Evolutionary conservation across 345 rosid genomes (phyloP), one percentile per base, ranked within the genome.

Genomic region (Eucalyptus sp.): DNA sequence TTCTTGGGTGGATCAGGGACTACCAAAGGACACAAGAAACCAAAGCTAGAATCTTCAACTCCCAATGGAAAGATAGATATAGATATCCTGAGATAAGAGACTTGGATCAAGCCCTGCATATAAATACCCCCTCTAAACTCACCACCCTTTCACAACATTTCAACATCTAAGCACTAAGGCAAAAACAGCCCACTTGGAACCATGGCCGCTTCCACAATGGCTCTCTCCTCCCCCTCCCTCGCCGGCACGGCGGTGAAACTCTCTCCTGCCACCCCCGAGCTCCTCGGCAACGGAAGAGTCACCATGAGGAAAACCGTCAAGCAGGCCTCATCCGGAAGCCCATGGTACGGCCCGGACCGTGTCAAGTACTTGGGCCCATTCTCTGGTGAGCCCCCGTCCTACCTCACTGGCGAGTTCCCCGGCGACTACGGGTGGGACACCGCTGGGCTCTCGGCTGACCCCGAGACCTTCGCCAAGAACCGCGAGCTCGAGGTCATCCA

Each of bases 401-500:
- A 96, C 93, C 92, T 96, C 87, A 96, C 98, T 2, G 97, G 99
- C 1, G 96, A 96, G 91, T 95, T 96, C 93, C 96, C 96, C 0
- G 96, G 96, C 2, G 96, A 95, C 92, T 94, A 94, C 50, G 97
- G 96, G 5, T 95, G 96, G 97, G 96, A 94, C 94, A 94, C 95
- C 1, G 98, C 98, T 11, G 99, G 99, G 12, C 95, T 97, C 64
- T 96, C 98, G 0, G 98, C 99, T 33, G 98, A 97, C 90, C 99
- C 97, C 1, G 98, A 95, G 90, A 96, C 99, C 80, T 97, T 96
- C n/a, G 97, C 97, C 52, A 96, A 92, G 94, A 96, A 95, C 96
- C 96, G 98, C 41, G 97, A 95, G 94, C 96, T 96, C 7, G 97
- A 95, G 88, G 98, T 96, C 31, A 96, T 96, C 93, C 98, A 96